These are phyloP conservation scores for Cavenderia fasciculata DNA, from an alignment of 78 protist genomes.

Conservation along the genomic window DNA sequence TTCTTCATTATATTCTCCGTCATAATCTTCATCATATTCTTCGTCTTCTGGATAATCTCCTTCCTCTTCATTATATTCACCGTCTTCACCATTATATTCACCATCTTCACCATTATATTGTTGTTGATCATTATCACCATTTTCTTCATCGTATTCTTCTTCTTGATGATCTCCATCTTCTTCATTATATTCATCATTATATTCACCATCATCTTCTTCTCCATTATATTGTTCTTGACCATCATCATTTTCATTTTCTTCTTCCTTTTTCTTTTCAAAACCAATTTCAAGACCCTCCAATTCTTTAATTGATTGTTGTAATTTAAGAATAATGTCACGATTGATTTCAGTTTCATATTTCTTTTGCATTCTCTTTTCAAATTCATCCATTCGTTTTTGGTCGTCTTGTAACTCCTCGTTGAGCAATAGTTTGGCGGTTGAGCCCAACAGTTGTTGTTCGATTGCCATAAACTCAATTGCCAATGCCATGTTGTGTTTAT, in stretches of 20 bases:
- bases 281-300: conserved; percentile 23
- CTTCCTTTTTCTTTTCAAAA: background rate
- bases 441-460: conserved; percentile 60
- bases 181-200: too few relatives aligned
- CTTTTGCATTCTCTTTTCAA: conserved; percentile 20
- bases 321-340: background rate
- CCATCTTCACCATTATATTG: too few relatives aligned
- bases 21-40: too few relatives aligned
- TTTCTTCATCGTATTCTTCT: background rate
- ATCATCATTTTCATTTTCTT: background rate
- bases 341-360: conserved; percentile 39
- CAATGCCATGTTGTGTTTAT: conserved; percentile 66
- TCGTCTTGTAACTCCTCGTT: conserved; percentile 42
- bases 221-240: background rate
- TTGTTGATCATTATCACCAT: background rate
- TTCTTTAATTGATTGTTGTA: conserved; percentile 22
- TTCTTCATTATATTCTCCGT: background rate
- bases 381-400: background rate
- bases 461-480: conserved; percentile 70
- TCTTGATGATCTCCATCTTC: background rate
- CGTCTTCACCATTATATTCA: background rate
- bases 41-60: background rate
- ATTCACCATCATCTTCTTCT: too few relatives aligned
- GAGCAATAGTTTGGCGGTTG: conserved; percentile 16
- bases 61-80: background rate